Percentiles rank a stretch among this genome's conserved stretches.
These are phyloP conservation scores for Irpex sp. DNA, from an alignment of 1,284 basidiomycete species.

Conservation along the genomic window DNA sequence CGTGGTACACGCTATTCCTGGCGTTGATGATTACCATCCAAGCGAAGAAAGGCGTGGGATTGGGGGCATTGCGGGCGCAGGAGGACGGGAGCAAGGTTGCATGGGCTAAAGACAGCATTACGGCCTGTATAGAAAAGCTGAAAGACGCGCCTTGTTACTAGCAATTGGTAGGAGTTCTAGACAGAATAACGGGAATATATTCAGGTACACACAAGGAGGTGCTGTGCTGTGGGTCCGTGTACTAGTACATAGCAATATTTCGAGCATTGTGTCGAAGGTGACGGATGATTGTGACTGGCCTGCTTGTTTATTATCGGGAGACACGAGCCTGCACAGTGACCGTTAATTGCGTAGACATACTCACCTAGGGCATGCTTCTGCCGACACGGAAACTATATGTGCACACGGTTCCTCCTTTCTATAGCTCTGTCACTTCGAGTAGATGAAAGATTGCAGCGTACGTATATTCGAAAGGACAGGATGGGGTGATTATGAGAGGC, in stretches of 20 bases:
- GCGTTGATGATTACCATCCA: conserved; percentile 49
- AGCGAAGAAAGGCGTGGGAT: conserved; percentile 10
- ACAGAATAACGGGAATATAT: no score
- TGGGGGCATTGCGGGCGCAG: neutral
- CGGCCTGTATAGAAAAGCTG: conserved; percentile 34
- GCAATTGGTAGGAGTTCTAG: neutral
- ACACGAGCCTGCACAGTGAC: no score
- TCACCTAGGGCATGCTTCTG: no score
- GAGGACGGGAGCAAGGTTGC: conserved; percentile 23
- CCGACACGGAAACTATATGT: no score
- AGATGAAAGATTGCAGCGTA: neutral
- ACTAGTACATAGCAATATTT: no score
- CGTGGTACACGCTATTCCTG: conserved; percentile 71
- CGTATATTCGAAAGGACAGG: neutral
- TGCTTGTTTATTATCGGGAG: no score
- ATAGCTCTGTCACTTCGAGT: neutral
- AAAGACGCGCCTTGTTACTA: conserved; percentile 48
- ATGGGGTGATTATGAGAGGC: neutral
- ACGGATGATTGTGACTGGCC: no score
- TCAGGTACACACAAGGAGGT: no score
- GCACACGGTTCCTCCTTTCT: neutral
- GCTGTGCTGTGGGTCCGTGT: no score
- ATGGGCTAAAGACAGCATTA: conserved; percentile 42
- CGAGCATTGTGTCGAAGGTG: no score
- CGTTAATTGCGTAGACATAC: no score